phyloP scores from a whole-genome alignment of 2,329 filamentous ascomycete species.

The Aspergillus bombycis region DNA sequence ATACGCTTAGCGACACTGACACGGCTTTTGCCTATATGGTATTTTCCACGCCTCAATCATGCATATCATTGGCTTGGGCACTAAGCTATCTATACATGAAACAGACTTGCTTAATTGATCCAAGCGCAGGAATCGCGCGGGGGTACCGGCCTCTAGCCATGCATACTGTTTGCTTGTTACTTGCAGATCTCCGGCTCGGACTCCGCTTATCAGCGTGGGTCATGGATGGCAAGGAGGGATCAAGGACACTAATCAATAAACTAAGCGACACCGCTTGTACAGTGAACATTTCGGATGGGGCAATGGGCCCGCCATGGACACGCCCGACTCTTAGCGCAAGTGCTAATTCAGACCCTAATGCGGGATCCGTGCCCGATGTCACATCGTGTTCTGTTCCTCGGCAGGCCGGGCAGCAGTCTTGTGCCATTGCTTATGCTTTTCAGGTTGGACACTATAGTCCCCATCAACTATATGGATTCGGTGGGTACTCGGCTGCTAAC shows the following conservation, averaged over 20 bases:
- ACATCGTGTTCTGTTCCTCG: background rate
- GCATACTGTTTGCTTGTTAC: background rate
- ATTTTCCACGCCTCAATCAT: background rate
- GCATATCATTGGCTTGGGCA: background rate
- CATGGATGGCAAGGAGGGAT: background rate
- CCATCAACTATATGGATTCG: background rate
- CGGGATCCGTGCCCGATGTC: background rate
- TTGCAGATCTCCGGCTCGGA: slow-evolving; percentile 1
- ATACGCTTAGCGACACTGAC: background rate
- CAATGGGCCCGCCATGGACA: background rate
- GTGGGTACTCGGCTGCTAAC: background rate
- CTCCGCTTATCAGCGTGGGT: background rate
- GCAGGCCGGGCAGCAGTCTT: background rate
- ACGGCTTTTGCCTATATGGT: background rate
- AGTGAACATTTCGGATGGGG: background rate
- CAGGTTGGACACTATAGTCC: background rate
- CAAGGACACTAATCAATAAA: background rate
- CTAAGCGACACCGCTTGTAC: background rate
- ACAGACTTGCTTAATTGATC: background rate
- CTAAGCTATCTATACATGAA: background rate
- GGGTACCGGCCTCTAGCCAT: background rate
- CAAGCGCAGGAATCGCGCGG: background rate
- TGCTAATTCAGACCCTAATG: background rate
- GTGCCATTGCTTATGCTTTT: background rate
- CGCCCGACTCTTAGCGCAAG: background rate